Conservation (phyloP, 306 rosid species). For the Vachellia pachyceras region DNA sequence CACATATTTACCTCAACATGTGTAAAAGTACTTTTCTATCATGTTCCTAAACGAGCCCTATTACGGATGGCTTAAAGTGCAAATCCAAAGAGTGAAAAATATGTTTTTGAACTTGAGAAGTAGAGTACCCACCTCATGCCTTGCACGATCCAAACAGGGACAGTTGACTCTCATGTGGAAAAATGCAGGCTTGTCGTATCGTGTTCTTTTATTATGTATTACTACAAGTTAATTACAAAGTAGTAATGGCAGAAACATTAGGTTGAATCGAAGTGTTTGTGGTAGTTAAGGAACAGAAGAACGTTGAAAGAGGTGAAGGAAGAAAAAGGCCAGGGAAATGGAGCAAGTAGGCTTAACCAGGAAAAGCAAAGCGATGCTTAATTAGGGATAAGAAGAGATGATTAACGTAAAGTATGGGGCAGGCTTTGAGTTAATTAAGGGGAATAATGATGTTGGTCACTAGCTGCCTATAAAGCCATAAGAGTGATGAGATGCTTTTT, state of each 20-base stretch:
- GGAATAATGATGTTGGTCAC: conserved; percentile 27
- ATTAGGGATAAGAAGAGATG: no score
- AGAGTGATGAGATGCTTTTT: not conserved
- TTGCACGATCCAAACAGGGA: not conserved
- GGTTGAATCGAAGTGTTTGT: no score
- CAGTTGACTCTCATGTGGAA: not conserved
- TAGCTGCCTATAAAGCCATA: not conserved
- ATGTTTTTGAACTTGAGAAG: no score
- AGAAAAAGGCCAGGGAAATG: not conserved
- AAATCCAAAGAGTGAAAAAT: no score
- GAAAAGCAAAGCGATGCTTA: not conserved
- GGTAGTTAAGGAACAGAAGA: no score
- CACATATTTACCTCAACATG: no score
- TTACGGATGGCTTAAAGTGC: no score
- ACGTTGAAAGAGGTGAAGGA: no score
- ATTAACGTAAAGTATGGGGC: not conserved
- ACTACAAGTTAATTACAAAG: no score
- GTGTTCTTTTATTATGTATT: not conserved
- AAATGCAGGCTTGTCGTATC: not conserved
- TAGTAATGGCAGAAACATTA: no score
- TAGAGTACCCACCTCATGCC: not conserved
- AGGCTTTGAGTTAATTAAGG: not conserved
- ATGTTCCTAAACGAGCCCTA: no score
- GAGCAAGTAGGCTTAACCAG: not conserved
- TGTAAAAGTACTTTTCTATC: no score